Evolutionary conservation across 257 asterid species (phyloP).

Genomic region (Sherardia arvensis): DNA sequence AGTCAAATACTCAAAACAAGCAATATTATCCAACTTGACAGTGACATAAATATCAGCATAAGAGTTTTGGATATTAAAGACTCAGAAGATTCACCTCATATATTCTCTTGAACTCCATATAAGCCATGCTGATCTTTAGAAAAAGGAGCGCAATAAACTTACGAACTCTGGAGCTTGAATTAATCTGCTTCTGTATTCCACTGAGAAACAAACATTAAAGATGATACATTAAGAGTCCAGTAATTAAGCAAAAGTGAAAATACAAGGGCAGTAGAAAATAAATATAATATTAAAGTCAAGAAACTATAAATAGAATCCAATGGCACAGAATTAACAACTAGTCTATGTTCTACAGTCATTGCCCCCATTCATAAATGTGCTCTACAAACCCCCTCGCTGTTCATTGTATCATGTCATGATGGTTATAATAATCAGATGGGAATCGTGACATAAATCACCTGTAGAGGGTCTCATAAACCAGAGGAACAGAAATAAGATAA

Average conservation of each 20-base stretch:
- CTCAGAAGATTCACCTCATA: constrained; percentile 49
- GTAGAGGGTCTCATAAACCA: constrained; percentile 86
- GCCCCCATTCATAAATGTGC: neutral
- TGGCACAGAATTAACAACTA: neutral
- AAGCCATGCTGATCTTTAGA: constrained; percentile 63
- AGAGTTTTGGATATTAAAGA: neutral
- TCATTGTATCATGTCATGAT: neutral
- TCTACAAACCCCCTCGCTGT: neutral
- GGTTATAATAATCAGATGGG: neutral
- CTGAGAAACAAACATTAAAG: constrained; percentile 28
- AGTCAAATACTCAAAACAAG: neutral
- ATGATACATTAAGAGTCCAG: neutral
- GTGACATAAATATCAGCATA: neutral
- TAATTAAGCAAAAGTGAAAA: neutral
- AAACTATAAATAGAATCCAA: neutral
- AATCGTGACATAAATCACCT: constrained; percentile 27
- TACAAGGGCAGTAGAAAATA: neutral
- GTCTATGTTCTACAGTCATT: neutral
- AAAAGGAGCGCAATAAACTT: constrained; percentile 58
- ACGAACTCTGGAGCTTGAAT: constrained; percentile 48
- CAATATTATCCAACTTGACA: neutral
- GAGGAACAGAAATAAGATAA: constrained; percentile 75
- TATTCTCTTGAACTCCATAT: constrained; percentile 79
- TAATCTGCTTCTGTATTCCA: constrained; percentile 78
- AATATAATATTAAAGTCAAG: too few species aligned